Evolutionary conservation across 2,329 filamentous ascomycete genomes (phyloP).

Genomic region (Onygena corvina): DNA sequence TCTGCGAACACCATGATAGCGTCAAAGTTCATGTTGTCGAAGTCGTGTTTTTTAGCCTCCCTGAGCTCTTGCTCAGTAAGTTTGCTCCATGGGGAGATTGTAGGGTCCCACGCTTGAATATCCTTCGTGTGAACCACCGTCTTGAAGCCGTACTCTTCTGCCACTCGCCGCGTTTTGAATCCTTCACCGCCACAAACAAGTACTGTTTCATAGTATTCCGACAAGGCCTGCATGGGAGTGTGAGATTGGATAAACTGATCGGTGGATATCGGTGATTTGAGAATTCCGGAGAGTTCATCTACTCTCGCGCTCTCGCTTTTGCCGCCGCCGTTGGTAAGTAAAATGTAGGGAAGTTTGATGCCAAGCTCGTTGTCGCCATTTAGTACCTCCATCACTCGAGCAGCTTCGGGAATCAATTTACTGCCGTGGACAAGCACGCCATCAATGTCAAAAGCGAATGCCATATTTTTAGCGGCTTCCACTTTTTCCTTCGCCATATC

Average conservation of each 20-base stretch:
- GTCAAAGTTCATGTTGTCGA: constrained; percentile 58
- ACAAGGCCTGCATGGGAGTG: constrained; percentile 62
- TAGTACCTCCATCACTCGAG: constrained; percentile 54
- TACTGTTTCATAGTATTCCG: constrained; percentile 66
- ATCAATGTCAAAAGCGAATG: constrained; percentile 59
- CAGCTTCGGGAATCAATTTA: constrained; percentile 55
- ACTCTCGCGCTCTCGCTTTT: constrained; percentile 56
- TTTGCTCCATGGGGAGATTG: constrained; percentile 55
- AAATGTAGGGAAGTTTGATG: constrained; percentile 65
- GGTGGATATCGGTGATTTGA: constrained; percentile 52
- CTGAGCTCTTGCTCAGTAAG: constrained; percentile 57
- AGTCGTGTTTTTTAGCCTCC: constrained; percentile 57
- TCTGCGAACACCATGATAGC: constrained; percentile 66
- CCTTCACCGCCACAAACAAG: constrained; percentile 65
- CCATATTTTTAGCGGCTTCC: constrained; percentile 61
- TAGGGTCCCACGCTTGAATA: constrained; percentile 57
- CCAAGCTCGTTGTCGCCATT: constrained; percentile 67
- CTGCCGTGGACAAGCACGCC: constrained; percentile 65
- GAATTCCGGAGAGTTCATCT: constrained; percentile 55
- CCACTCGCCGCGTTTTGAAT: constrained; percentile 61
- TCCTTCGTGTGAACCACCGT: constrained; percentile 63
- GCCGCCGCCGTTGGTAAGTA: constrained; percentile 62
- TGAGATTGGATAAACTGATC: constrained; percentile 69
- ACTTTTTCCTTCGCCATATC: constrained; percentile 56
- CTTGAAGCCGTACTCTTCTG: constrained; percentile 62